These are phyloP conservation scores for Vanrija sp. DNA, from an alignment of 1,284 basidiomycete species.

Conservation along the genomic window DNA sequence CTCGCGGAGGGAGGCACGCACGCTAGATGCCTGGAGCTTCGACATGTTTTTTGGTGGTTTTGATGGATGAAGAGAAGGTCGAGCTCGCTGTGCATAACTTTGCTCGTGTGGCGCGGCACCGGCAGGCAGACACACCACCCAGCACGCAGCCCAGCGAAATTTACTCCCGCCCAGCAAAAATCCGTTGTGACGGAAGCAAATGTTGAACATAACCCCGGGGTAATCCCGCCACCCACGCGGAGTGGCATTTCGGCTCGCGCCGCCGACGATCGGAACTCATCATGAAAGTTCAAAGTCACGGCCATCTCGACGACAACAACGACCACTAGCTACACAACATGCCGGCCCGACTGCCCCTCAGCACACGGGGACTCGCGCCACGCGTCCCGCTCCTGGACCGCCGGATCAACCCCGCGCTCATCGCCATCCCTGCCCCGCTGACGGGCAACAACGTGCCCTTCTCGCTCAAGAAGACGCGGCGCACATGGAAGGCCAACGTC, in stretches of 20 bases:
- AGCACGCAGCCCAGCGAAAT: no score
- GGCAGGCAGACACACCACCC: no score
- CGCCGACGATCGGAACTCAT: no score
- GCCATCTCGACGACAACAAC: neutral
- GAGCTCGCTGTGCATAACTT: neutral
- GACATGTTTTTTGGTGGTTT: slow-evolving; percentile 11
- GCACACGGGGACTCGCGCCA: neutral
- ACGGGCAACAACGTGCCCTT: slow-evolving; percentile 84
- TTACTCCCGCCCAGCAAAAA: neutral
- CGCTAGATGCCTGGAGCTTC: slow-evolving; percentile 96
- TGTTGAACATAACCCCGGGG: neutral
- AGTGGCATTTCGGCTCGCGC: no score
- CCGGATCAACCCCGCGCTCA: slow-evolving; percentile 34
- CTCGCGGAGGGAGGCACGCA: slow-evolving; percentile 91
- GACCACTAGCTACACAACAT: slow-evolving; percentile 1
- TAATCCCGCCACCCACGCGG: neutral
- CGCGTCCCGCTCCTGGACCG: slow-evolving; percentile 19
- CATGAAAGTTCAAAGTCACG: neutral
- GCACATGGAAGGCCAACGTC: slow-evolving; percentile 83
- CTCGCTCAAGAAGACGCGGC: slow-evolving; percentile 84
- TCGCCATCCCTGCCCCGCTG: slow-evolving; percentile 34
- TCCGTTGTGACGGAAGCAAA: slow-evolving; percentile 1
- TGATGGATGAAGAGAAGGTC: neutral
- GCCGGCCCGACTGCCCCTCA: slow-evolving; percentile 4
- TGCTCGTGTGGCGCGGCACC: neutral